phyloP scores from a whole-genome alignment of 495 filamentous ascomycete genomes.

The Tetracladium setigerum region DNA sequence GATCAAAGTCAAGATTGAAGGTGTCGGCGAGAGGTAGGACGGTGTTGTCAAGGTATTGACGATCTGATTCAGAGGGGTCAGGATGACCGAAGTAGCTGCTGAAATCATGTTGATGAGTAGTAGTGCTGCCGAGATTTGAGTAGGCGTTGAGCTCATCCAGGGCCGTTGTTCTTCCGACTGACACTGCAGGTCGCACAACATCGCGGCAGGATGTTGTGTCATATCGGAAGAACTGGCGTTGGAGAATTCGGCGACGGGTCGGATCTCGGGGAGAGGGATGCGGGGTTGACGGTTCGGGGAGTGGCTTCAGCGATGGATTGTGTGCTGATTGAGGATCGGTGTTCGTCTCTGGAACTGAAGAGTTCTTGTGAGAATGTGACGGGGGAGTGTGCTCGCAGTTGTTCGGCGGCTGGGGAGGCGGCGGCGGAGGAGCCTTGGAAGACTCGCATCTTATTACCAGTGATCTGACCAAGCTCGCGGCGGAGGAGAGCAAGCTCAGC shows the following conservation, averaged over 20 bases:
- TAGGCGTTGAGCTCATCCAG: slow-evolving; percentile 50
- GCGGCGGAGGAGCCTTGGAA: slow-evolving; percentile 14
- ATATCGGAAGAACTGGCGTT: slow-evolving; percentile 66
- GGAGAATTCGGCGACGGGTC: slow-evolving; percentile 35
- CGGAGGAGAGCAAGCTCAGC: slow-evolving; percentile 56
- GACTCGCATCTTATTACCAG: slow-evolving; percentile 36
- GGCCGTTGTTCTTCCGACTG: slow-evolving; percentile 59
- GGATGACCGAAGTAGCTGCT: slow-evolving; percentile 60
- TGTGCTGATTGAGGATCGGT: slow-evolving; percentile 18
- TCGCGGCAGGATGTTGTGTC: slow-evolving; percentile 99
- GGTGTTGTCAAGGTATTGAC: slow-evolving; percentile 69
- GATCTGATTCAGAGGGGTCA: slow-evolving; percentile 63
- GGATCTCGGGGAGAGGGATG: slow-evolving; percentile 43
- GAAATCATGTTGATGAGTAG: slow-evolving; percentile 62
- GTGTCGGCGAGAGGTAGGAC: slow-evolving; percentile 62
- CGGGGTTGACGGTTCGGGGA: slow-evolving; percentile 41
- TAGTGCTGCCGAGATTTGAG: slow-evolving; percentile 43
- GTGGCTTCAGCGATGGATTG: slow-evolving; percentile 28
- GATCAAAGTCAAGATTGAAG: slow-evolving; percentile 71
- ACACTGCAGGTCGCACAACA: slow-evolving; percentile 99
- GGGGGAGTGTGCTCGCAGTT: slow-evolving; percentile 28
- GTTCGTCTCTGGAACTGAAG: slow-evolving; percentile 36
- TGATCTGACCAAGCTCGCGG: slow-evolving; percentile 57
- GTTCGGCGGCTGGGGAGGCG: slow-evolving; percentile 23
- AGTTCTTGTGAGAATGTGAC: slow-evolving; percentile 44